Percentiles rank a stretch among this genome's conserved stretches.
These are phyloP conservation scores for Leccinum subspadiceum DNA, from an alignment of 1,284 basidiomycete species.

Conservation along the genomic window DNA sequence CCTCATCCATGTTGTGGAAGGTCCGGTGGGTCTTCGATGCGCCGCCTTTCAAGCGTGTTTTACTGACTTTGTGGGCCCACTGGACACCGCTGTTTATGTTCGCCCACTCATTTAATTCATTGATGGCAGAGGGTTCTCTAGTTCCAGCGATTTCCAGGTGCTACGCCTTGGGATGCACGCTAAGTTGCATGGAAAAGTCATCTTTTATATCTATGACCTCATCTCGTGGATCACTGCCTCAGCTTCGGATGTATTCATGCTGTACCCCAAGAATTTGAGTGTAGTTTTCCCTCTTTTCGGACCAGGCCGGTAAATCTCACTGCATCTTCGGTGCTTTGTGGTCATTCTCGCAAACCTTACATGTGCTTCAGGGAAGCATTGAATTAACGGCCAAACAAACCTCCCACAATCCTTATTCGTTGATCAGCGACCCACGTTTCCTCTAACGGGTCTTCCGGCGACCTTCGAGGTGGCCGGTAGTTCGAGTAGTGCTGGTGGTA, in stretches of 20 bases:
- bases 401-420: conserved; percentile 1
- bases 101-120: conserved; percentile 1
- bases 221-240: not conserved
- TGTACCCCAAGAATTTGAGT: conserved; percentile 1
- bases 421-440: conserved; percentile 3
- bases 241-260: not conserved
- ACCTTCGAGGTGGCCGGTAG: not conserved
- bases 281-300: not conserved
- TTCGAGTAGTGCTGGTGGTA: not conserved
- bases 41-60: not conserved
- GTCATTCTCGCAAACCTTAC: not conserved
- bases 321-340: not conserved
- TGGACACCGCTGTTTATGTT: not conserved
- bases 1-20: not conserved
- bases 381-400: conserved; percentile 2
- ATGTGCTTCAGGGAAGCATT: conserved; percentile 1
- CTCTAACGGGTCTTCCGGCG: not conserved
- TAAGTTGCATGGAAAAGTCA: not conserved
- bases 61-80: not conserved
- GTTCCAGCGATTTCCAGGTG: not conserved
- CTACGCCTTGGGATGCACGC: not conserved
- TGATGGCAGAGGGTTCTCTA: conserved; percentile 2
- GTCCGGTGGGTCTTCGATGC: not conserved
- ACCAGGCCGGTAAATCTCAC: not conserved
- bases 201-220: not conserved